Evolutionary conservation across 2,329 filamentous ascomycete species (phyloP).

Genomic region (Aspergillus japonicus): DNA sequence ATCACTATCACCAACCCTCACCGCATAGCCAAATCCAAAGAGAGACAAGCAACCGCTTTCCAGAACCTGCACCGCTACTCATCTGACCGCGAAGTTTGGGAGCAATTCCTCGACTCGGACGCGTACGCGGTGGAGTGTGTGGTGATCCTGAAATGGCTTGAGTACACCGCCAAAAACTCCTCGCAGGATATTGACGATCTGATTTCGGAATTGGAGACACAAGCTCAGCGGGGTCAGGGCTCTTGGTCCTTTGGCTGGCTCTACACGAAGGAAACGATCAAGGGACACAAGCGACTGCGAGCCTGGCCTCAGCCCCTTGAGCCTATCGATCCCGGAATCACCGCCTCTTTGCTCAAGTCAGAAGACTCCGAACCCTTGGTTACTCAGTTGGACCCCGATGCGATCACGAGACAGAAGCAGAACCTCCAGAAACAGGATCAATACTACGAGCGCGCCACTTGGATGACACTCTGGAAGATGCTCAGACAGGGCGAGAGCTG

Average conservation of each 20-base stretch:
- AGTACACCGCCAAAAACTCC: slow-evolving; percentile 67
- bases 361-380: slow-evolving; percentile 66
- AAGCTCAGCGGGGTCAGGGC: slow-evolving; percentile 71
- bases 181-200: slow-evolving; percentile 72
- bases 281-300: slow-evolving; percentile 79
- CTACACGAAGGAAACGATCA: slow-evolving; percentile 85
- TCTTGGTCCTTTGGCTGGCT: slow-evolving; percentile 88
- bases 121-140: slow-evolving; percentile 73
- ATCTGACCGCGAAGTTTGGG: slow-evolving; percentile 63
- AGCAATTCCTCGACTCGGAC: slow-evolving; percentile 72
- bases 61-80: slow-evolving; percentile 56
- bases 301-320: slow-evolving; percentile 66
- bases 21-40: slow-evolving; percentile 38
- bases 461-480: slow-evolving; percentile 93
- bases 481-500: slow-evolving; percentile 77
- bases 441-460: slow-evolving; percentile 85
- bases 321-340: slow-evolving; percentile 58
- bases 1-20: slow-evolving; percentile 67
- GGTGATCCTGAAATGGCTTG: slow-evolving; percentile 81
- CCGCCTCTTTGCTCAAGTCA: slow-evolving; percentile 56
- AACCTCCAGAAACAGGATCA: slow-evolving; percentile 78
- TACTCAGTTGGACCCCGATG: slow-evolving; percentile 90
- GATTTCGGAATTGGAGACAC: slow-evolving; percentile 71
- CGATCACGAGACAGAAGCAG: slow-evolving; percentile 73
- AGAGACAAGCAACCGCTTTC: slow-evolving; percentile 41